These are phyloP conservation scores for Blastobotrys ciferrii DNA, from an alignment of 1,139 yeast genomes.

Conservation along the genomic window DNA sequence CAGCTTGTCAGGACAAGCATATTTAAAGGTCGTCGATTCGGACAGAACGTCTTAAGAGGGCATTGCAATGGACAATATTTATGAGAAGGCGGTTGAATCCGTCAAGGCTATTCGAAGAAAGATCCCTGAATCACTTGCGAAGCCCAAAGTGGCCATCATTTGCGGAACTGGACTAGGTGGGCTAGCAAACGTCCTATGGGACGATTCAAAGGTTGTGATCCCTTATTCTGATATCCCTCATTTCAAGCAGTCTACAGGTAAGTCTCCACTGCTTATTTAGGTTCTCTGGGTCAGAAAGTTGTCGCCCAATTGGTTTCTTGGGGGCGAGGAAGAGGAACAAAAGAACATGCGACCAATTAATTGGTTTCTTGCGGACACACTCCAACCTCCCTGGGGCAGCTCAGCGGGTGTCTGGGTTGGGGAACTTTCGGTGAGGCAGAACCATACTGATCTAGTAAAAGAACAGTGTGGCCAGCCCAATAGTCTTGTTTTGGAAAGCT, in stretches of 20 bases:
- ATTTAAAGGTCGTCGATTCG: background rate
- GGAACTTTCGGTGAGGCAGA: too few species aligned
- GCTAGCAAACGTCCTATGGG: constrained; percentile 54
- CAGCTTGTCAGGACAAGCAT: background rate
- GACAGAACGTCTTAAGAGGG: background rate
- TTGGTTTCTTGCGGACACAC: too few species aligned
- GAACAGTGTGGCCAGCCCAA: too few species aligned
- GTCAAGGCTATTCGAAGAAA: constrained; percentile 26
- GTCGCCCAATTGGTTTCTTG: too few species aligned
- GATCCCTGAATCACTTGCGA: constrained; percentile 30
- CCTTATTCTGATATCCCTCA: constrained; percentile 75
- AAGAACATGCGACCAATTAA: too few species aligned
- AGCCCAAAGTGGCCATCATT: constrained; percentile 62
- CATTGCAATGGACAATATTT: constrained; percentile 9
- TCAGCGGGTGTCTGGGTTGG: too few species aligned
- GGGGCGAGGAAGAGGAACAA: too few species aligned
- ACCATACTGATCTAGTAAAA: too few species aligned
- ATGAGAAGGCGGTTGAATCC: constrained; percentile 27
- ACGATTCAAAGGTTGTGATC: constrained; percentile 48
- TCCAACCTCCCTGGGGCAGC: too few species aligned
- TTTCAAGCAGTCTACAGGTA: constrained; percentile 63
- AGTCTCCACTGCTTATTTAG: background rate
- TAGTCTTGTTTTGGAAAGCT: too few species aligned
- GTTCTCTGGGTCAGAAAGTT: too few species aligned
- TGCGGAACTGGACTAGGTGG: constrained; percentile 97